These are phyloP conservation scores for Penicillium sp. DNA, from an alignment of 2,329 filamentous ascomycete species.

Conservation along the genomic window DNA sequence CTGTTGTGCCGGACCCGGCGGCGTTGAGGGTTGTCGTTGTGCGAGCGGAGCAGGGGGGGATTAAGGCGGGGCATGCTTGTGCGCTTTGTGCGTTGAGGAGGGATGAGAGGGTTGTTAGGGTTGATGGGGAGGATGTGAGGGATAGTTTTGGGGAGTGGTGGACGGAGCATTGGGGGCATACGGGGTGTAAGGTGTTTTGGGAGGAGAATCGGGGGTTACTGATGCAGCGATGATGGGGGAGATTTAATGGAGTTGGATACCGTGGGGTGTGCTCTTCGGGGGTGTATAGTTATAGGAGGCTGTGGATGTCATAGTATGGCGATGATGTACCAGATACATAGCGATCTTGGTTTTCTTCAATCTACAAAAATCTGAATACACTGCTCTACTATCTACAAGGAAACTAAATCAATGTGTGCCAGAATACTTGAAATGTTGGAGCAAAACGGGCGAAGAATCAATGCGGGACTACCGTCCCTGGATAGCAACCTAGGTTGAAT, in stretches of 20 bases:
- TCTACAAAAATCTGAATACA: background rate
- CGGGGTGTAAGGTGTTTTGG: slow-evolving; percentile 84
- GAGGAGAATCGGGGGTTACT: slow-evolving; percentile 70
- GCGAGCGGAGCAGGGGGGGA: slow-evolving; percentile 63
- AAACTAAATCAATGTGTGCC: background rate
- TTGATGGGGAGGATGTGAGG: slow-evolving; percentile 68
- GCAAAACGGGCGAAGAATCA: background rate
- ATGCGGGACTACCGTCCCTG: slow-evolving; percentile 2
- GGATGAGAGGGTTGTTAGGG: slow-evolving; percentile 76
- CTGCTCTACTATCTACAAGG: background rate
- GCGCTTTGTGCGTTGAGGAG: slow-evolving; percentile 84
- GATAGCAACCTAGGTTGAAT: background rate
- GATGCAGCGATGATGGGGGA: slow-evolving; percentile 60
- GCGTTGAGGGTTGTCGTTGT: slow-evolving; percentile 60
- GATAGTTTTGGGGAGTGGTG: slow-evolving; percentile 98
- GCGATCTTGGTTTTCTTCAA: background rate
- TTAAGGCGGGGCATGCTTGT: slow-evolving; percentile 74
- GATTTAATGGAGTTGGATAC: background rate
- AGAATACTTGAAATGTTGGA: background rate
- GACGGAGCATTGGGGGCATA: slow-evolving; percentile 84
- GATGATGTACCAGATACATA: background rate
- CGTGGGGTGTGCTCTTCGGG: background rate
- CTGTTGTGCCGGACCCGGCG: slow-evolving; percentile 64
- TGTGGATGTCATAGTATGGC: too few species aligned
- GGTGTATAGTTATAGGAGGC: background rate